A percentile compares a stretch with the other conserved stretches of the same genome.
phyloP scores from a whole-genome alignment of 2,329 filamentous ascomycete genomes.

The Phialophora tarda region DNA sequence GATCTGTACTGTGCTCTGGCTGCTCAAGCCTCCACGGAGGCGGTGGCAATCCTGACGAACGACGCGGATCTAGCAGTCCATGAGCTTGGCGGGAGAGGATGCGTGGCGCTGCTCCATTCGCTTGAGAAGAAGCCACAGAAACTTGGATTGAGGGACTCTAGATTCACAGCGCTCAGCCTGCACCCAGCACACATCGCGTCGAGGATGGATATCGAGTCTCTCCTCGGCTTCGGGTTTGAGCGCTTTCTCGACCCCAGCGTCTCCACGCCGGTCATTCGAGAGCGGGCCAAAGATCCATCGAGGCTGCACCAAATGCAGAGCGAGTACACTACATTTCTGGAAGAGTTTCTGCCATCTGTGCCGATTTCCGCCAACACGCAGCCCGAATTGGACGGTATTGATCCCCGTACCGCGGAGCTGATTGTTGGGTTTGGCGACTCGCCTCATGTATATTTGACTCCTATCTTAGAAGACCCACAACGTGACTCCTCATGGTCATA shows the following conservation, averaged over 20 bases:
- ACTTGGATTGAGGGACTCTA: constrained; percentile 40
- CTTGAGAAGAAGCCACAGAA: constrained; percentile 51
- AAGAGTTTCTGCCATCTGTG: constrained; percentile 43
- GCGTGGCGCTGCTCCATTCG: constrained; percentile 72
- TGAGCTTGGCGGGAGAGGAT: constrained; percentile 66
- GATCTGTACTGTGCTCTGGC: constrained; percentile 77
- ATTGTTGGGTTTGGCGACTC: constrained; percentile 51
- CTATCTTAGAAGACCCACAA: constrained; percentile 64
- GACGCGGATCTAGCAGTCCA: constrained; percentile 86
- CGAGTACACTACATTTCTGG: constrained; percentile 44
- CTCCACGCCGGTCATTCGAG: constrained; percentile 40
- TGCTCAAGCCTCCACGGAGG: constrained; percentile 55
- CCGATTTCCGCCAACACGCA: background rate
- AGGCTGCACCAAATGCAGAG: constrained; percentile 28
- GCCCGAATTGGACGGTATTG: constrained; percentile 43
- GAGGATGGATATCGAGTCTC: constrained; percentile 44
- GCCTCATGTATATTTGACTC: constrained; percentile 66
- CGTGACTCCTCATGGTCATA: constrained; percentile 64
- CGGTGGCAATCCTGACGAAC: constrained; percentile 71
- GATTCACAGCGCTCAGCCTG: constrained; percentile 12
- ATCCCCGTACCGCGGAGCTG: constrained; percentile 59
- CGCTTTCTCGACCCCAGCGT: constrained; percentile 44
- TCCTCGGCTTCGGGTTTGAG: constrained; percentile 51
- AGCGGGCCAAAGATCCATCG: constrained; percentile 41
- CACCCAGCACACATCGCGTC: constrained; percentile 40